Conservation (phyloP, 1,139 yeast species). For the Zygoascus meyerae region DNA sequence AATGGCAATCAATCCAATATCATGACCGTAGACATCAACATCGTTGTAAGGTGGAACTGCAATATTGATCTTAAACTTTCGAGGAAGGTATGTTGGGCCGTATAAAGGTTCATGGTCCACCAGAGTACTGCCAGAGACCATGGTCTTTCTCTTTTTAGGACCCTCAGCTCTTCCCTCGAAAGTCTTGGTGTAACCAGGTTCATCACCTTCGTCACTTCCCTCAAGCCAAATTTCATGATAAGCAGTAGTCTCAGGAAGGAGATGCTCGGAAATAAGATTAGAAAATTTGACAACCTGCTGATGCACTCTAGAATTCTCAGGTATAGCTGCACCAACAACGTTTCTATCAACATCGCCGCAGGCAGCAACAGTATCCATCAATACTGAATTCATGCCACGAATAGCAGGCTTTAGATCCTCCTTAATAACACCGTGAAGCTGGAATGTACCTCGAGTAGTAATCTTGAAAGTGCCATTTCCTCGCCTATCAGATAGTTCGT, state of each 20-base stretch:
- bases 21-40: conserved; percentile 95
- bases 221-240: conserved; percentile 96
- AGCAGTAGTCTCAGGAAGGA: conserved; percentile 88
- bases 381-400: conserved; percentile 84
- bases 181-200: conserved; percentile 57
- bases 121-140: conserved; percentile 59
- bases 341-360: conserved; percentile 98
- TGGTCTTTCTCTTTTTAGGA: conserved; percentile 80
- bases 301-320: conserved; percentile 78
- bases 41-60: conserved; percentile 97
- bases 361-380: conserved; percentile 93
- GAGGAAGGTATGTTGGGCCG: conserved; percentile 83
- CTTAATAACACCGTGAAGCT: conserved; percentile 91
- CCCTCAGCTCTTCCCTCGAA: conserved; percentile 74
- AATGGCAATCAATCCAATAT: conserved; percentile 87
- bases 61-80: conserved; percentile 92
- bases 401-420: conserved; percentile 85
- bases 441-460: conserved; percentile 97
- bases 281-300: conserved; percentile 64
- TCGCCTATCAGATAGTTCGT: conserved; percentile 70
- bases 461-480: conserved; percentile 94
- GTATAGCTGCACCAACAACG: conserved; percentile 86
- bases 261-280: conserved; percentile 63
- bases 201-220: conserved; percentile 74
- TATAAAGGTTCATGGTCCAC: conserved; percentile 75